phyloP scores from a whole-genome alignment of 441 rosid genomes.

The Syzygium malaccense region DNA sequence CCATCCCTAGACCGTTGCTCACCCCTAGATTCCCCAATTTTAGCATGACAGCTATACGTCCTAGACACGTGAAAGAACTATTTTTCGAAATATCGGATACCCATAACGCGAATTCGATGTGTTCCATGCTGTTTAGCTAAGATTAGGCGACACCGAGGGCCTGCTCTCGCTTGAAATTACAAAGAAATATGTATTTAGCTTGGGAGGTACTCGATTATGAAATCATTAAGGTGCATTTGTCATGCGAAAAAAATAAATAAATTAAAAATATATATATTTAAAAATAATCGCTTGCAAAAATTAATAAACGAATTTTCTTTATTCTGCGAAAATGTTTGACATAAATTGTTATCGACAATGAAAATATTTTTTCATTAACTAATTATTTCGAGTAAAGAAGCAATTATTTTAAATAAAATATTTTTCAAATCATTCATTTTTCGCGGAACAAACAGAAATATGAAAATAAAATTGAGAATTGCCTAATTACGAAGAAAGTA shows the following conservation, averaged over 20 bases:
- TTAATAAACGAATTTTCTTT: too few relatives aligned
- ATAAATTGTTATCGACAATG: neutral
- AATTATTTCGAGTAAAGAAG: fast-evolving
- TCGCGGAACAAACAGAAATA: fast-evolving
- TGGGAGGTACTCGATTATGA: fast-evolving
- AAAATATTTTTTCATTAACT: neutral
- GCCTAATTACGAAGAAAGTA: too few relatives aligned
- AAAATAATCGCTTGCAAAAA: too few relatives aligned
- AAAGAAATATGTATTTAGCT: neutral
- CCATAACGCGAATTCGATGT: neutral
- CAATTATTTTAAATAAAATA: neutral
- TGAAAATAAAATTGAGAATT: neutral
- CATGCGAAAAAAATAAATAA: fast-evolving
- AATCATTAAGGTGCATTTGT: neutral
- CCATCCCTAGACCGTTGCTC: too few relatives aligned
- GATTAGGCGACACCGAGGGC: neutral
- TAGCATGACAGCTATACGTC: neutral
- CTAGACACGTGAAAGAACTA: neutral
- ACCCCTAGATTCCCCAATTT: neutral
- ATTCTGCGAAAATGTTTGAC: fast-evolving
- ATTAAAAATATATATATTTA: fast-evolving
- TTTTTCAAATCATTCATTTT: neutral
- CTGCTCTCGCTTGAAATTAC: neutral
- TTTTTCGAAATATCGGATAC: neutral
- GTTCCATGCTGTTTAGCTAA: neutral